Conservation (phyloP, 441 rosid genomes). For the Jatropha podagrica region DNA sequence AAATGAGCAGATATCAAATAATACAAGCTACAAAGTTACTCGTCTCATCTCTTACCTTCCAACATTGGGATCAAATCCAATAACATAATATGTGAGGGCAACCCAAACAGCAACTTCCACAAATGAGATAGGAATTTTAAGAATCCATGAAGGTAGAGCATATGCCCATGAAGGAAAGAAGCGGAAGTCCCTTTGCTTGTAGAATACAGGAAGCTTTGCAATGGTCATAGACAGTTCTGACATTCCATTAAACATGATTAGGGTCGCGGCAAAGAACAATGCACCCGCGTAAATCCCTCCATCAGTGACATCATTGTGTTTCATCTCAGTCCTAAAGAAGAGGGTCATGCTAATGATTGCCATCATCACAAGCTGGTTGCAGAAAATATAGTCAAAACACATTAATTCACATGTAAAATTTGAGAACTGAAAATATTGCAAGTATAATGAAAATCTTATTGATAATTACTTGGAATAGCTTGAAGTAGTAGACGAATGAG, state of each 20-base stretch:
- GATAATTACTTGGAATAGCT: background rate
- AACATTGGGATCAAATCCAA: slow-evolving; percentile 69
- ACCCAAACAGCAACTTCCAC: slow-evolving; percentile 67
- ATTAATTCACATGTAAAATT: slow-evolving; percentile 5
- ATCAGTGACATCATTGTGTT: slow-evolving; percentile 43
- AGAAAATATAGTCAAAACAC: background rate
- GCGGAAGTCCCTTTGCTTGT: slow-evolving; percentile 74
- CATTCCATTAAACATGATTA: slow-evolving; percentile 74
- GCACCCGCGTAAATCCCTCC: slow-evolving; percentile 65
- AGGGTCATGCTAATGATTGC: slow-evolving; percentile 52
- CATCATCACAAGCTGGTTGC: slow-evolving; percentile 44
- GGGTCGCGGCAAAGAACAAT: slow-evolving; percentile 47
- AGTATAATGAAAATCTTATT: background rate
- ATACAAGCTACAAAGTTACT: no score
- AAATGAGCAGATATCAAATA: background rate
- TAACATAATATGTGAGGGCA: slow-evolving; percentile 63
- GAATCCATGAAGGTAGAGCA: slow-evolving; percentile 73
- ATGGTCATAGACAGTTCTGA: slow-evolving; percentile 74
- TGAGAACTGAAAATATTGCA: background rate
- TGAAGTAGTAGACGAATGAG: background rate
- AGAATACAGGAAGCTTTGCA: slow-evolving; percentile 77
- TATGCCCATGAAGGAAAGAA: slow-evolving; percentile 85
- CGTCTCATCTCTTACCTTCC: slow-evolving; percentile 46
- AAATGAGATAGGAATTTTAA: slow-evolving; percentile 67
- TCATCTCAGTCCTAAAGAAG: slow-evolving; percentile 67